phyloP scores from a whole-genome alignment of 257 asterid species.

The Fraxinus cuspidata region DNA sequence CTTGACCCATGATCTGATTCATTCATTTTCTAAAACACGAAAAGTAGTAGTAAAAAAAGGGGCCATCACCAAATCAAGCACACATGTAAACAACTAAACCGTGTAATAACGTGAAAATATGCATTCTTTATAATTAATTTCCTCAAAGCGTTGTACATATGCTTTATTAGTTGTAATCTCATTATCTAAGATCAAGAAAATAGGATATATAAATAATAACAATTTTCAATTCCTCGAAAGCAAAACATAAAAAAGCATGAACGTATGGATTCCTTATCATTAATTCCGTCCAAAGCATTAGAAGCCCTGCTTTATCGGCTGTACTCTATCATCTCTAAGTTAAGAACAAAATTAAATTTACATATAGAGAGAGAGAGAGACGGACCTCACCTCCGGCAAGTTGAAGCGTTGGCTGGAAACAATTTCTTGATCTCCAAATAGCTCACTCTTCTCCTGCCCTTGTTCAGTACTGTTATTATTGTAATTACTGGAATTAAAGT shows the following conservation, averaged over 20 bases:
- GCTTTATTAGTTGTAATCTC: not conserved
- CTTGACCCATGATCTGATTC: not conserved
- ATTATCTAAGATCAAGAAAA: not conserved
- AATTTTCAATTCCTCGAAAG: not conserved
- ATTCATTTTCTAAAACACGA: not conserved
- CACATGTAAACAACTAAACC: not conserved
- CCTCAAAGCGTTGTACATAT: not conserved
- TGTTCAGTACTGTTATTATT: slow-evolving; percentile 13
- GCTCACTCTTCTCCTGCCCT: slow-evolving; percentile 28
- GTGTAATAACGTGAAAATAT: not conserved
- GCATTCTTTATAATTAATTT: not conserved
- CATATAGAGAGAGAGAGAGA: slow-evolving; percentile 24
- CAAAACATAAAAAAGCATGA: not conserved
- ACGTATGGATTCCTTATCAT: not conserved
- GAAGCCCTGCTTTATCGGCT: not conserved
- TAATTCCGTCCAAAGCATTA: not conserved
- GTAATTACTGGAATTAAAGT: slow-evolving; percentile 14
- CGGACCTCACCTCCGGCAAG: slow-evolving; percentile 94
- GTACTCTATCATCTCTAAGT: not conserved
- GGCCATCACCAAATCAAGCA: not conserved
- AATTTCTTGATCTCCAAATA: slow-evolving; percentile 27
- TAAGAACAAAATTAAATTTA: not conserved
- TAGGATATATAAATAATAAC: not conserved
- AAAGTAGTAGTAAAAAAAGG: not conserved
- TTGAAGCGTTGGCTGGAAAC: slow-evolving; percentile 27